Evolutionary conservation across 805 yeast genomes (phyloP), one percentile per base, ranked within the genome.

Genomic region (Ogataea degrootiae): DNA sequence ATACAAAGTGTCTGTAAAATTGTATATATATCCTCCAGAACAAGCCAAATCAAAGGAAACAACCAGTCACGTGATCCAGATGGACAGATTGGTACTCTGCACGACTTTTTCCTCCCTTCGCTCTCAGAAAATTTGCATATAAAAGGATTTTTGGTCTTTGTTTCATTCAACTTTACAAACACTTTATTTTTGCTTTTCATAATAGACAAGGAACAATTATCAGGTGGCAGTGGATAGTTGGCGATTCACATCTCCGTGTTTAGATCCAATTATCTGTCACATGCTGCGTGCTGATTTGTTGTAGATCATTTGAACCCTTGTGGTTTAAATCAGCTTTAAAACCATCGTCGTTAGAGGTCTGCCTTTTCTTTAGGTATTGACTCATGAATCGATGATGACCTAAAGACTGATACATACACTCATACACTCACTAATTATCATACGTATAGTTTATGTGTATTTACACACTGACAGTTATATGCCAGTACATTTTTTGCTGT

Each of bases 321-420:
- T 26, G 31, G 31, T 26, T 26, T 26, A 34, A 21, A 45, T 57
- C 94, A 83, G 80, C 88, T 83, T 85, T 87, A 89, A 89, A 89
- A 89, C 97, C 97, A 89, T 89, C 89, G 96, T 91, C 80, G 87
- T 84, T 83, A 68, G 90, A 88, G 96, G 96, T 85, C 83, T 89
- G 88, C 84, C 29, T 39, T 9, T 17, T 34, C 12, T 74, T 75
- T 71, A 34, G 68, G 68, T 60, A 63, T 58, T 58, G 85, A 83
- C 80, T 90, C 95, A 87, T 87, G 96, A 87, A 84, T 82, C 76
- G 87, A 91, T 85, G 96, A 87, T 87, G 96, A 87, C 96, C 96
- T 87, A 82, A 74, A 71, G 83, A 68, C 75, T 86, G 92, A 81
- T 66, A 86, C 88, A 86, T 73, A 57, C 51, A 16, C 19, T 37